Conservation (phyloP, 2,329 filamentous ascomycete species). For the Botryotinia narcissicola region DNA sequence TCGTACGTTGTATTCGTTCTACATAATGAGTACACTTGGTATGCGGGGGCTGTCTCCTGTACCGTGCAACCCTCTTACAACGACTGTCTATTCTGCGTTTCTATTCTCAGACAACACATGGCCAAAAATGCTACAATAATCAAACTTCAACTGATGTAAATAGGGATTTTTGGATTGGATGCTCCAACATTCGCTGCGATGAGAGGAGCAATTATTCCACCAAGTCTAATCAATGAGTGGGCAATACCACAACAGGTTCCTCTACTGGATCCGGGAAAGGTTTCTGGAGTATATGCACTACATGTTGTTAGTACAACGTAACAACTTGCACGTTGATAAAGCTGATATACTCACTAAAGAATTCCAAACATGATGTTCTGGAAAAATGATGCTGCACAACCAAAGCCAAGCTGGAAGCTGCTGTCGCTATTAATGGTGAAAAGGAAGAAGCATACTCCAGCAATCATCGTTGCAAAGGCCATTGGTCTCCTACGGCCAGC, state of each 20-base stretch:
- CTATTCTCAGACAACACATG: conserved; percentile 61
- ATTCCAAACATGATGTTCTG: conserved; percentile 79
- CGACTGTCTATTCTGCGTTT: conserved; percentile 59
- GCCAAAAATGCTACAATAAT: conserved; percentile 59
- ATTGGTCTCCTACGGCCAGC: conserved; percentile 72
- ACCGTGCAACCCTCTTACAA: conserved; percentile 40
- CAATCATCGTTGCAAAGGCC: conserved; percentile 63
- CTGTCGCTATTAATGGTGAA: conserved; percentile 59
- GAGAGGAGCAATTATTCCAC: conserved; percentile 66
- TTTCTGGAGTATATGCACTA: conserved; percentile 68
- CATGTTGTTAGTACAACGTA: conserved; percentile 1
- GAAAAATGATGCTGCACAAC: conserved; percentile 66
- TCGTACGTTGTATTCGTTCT: neutral
- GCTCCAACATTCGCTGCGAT: conserved; percentile 53
- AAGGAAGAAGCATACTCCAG: conserved; percentile 67
- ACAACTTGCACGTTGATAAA: neutral
- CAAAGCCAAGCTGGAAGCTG: conserved; percentile 60
- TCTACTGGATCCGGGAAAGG: conserved; percentile 69
- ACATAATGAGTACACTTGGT: neutral
- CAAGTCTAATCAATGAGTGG: conserved; percentile 66
- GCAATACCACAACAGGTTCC: conserved; percentile 72
- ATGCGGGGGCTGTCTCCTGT: neutral
- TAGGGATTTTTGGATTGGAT: conserved; percentile 52
- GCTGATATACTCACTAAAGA: conserved; percentile 49
- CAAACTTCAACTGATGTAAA: conserved; percentile 56